phyloP scores from a whole-genome alignment of 1,284 basidiomycete genomes.

The Schizophyllum commune region DNA sequence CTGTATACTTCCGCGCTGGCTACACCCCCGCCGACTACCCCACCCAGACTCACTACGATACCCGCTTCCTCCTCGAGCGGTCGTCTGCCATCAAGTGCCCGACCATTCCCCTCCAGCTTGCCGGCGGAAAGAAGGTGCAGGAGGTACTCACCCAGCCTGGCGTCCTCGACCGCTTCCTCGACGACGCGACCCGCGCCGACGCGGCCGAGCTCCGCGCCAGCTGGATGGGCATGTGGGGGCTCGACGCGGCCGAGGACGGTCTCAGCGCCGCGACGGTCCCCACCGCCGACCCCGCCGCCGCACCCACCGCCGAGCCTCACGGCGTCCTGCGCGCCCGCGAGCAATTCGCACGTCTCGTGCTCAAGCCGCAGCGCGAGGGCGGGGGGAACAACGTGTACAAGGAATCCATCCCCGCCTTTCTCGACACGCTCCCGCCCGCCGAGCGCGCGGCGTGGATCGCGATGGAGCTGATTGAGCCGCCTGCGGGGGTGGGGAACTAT shows the following conservation, averaged over 20 bases:
- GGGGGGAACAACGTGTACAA: constrained; percentile 97
- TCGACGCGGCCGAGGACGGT: constrained; percentile 43
- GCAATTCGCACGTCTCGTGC: constrained; percentile 57
- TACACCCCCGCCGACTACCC: constrained; percentile 86
- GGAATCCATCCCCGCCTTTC: constrained; percentile 70
- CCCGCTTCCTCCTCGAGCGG: constrained; percentile 71
- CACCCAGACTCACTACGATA: constrained; percentile 51
- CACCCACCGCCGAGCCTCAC: not conserved
- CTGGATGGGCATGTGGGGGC: constrained; percentile 79
- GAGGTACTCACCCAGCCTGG: constrained; percentile 76
- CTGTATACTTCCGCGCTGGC: constrained; percentile 83
- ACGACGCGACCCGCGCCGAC: constrained; percentile 26
- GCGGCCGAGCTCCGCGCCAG: constrained; percentile 51
- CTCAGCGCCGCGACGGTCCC: constrained; percentile 14
- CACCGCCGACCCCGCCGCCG: too few species aligned
- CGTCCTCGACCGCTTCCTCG: constrained; percentile 68
- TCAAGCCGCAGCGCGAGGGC: constrained; percentile 96
- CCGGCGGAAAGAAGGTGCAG: constrained; percentile 95
- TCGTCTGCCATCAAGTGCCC: constrained; percentile 92
- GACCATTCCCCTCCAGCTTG: constrained; percentile 83
- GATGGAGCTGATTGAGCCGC: constrained; percentile 86
- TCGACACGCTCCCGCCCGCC: constrained; percentile 48
- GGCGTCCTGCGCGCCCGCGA: constrained; percentile 51
- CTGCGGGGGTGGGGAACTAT: constrained; percentile 58
- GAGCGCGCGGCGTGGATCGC: constrained; percentile 84